phyloP scores from a whole-genome alignment of 2,329 filamentous ascomycete genomes.

The Curvularia sp. region DNA sequence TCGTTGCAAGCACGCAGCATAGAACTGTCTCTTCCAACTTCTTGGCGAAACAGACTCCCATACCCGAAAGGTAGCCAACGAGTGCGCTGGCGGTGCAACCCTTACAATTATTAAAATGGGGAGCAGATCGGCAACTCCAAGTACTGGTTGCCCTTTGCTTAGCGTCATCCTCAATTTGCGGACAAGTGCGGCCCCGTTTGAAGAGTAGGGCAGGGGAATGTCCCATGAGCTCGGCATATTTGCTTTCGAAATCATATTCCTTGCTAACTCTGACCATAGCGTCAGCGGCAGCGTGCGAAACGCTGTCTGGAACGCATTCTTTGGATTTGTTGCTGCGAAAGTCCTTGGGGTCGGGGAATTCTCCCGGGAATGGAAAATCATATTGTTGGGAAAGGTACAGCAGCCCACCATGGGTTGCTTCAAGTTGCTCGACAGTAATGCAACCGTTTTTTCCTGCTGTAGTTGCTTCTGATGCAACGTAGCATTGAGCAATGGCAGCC shows the following conservation, averaged over 20 bases:
- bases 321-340: neutral
- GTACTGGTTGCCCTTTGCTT: neutral
- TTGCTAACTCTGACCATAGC: conserved; percentile 1
- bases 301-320: neutral
- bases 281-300: neutral
- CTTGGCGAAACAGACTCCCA: neutral
- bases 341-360: neutral
- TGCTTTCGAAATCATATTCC: conserved; percentile 3
- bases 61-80: neutral
- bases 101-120: neutral
- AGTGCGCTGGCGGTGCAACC: neutral
- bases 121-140: conserved; percentile 4
- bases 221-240: conserved; percentile 1
- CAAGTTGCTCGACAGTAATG: neutral
- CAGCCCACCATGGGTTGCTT: neutral
- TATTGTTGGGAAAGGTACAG: neutral
- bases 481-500: conserved; percentile 2
- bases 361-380: neutral
- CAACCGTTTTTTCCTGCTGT: neutral
- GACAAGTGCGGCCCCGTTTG: conserved; percentile 1
- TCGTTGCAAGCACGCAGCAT: neutral
- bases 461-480: neutral
- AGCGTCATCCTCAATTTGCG: neutral
- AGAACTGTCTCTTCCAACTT: neutral
- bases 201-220: neutral